phyloP scores from a whole-genome alignment of 139 green algal species.

The Chlorella sp. region DNA sequence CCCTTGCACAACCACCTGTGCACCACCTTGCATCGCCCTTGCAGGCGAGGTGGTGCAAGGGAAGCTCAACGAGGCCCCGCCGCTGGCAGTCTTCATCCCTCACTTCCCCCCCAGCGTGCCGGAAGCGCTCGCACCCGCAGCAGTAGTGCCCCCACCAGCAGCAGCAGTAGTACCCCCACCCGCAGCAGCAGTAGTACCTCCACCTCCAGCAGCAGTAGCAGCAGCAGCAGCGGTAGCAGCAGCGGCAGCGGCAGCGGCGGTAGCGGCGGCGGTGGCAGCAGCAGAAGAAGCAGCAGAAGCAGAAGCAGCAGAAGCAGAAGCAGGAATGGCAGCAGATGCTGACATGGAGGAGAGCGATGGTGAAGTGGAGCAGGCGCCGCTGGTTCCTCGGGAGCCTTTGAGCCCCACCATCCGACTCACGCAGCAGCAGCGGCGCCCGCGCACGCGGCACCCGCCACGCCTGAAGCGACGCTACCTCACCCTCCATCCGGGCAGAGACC shows the following conservation, averaged over 20 bases:
- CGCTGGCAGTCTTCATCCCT: background rate
- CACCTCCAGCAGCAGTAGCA: no score
- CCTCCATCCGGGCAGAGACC: background rate
- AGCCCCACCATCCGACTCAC: conserved; percentile 7
- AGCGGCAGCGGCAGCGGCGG: no score
- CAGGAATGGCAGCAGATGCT: background rate
- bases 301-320: background rate
- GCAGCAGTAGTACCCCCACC: no score
- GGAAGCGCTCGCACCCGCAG: background rate
- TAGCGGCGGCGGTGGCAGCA: background rate
- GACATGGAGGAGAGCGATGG: no score
- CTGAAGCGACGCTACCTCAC: background rate
- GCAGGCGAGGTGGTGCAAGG: conserved; percentile 17
- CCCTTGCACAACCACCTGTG: background rate
- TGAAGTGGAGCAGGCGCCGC: background rate
- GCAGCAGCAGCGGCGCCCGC: background rate
- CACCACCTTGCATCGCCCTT: background rate
- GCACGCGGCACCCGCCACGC: background rate
- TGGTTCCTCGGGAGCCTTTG: background rate
- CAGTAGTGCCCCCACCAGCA: background rate
- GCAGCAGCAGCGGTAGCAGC: background rate
- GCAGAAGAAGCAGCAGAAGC: background rate
- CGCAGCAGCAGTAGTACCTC: no score
- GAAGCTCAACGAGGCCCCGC: background rate
- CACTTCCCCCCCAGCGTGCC: no score